Conservation (phyloP, 495 filamentous ascomycete species). For the Penicillium soppii region DNA sequence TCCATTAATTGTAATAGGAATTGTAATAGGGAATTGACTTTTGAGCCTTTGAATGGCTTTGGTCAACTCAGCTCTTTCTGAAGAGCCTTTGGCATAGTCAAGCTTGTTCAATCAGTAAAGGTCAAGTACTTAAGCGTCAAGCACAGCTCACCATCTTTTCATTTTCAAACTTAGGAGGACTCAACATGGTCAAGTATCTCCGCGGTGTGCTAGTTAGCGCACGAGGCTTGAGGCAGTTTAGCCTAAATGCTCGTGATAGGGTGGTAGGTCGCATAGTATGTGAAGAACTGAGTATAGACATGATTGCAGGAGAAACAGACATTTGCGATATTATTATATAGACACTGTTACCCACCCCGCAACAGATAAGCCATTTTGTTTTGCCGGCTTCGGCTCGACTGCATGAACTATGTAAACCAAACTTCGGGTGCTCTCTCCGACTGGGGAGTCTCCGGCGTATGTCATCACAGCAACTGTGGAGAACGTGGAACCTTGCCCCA, state of each 20-base stretch:
- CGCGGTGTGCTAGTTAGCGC: constrained; percentile 3
- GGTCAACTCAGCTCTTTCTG: constrained; percentile 27
- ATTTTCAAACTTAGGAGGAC: constrained; percentile 34
- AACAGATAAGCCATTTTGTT: not conserved
- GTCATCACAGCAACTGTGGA: not conserved
- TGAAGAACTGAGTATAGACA: not conserved
- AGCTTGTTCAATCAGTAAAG: constrained; percentile 17
- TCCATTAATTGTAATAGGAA: constrained; percentile 30
- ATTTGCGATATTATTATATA: not conserved
- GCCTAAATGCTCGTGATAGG: constrained; percentile 6
- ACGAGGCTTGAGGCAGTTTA: not conserved
- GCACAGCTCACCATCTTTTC: constrained; percentile 23
- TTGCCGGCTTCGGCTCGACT: not conserved
- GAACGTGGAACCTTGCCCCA: not conserved
- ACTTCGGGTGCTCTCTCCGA: not conserved
- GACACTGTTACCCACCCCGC: not conserved
- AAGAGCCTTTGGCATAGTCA: constrained; percentile 29
- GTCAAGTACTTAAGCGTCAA: no score
- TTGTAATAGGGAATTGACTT: constrained; percentile 24
- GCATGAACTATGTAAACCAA: not conserved
- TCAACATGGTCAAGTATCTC: constrained; percentile 20
- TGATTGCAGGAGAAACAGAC: no score
- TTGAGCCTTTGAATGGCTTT: constrained; percentile 25
- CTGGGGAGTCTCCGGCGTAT: not conserved
- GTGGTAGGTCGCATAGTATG: constrained; percentile 14